phyloP scores from a whole-genome alignment of 192 early-diverging fungal species.

The Coemansia sp. region DNA sequence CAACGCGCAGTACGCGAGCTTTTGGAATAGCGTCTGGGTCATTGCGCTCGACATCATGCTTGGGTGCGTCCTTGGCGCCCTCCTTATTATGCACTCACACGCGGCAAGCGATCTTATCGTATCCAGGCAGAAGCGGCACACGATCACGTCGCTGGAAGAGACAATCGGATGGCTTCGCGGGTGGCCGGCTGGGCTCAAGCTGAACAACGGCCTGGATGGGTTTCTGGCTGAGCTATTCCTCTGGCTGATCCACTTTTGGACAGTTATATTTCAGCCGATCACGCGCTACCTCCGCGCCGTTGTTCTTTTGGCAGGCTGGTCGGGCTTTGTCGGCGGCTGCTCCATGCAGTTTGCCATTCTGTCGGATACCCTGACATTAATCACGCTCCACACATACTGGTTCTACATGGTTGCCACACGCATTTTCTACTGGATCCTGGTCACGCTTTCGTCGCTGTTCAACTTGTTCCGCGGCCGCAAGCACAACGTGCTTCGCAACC shows the following conservation, averaged over 20 bases:
- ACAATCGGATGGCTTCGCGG: constrained; percentile 89
- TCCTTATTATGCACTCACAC: constrained; percentile 64
- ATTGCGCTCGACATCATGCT: constrained; percentile 91
- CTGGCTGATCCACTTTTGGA: constrained; percentile 88
- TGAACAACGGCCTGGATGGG: constrained; percentile 84
- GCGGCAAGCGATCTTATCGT: constrained; percentile 59
- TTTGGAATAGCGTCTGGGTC: constrained; percentile 96
- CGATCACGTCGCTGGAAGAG: constrained; percentile 66
- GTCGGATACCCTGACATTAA: constrained; percentile 79
- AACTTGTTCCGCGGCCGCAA: constrained; percentile 84
- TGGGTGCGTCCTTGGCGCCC: constrained; percentile 74
- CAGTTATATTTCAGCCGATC: constrained; percentile 57
- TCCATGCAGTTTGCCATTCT: constrained; percentile 82
- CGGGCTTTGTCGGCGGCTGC: constrained; percentile 75
- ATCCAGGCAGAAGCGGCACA: constrained; percentile 59
- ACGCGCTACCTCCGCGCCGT: constrained; percentile 58
- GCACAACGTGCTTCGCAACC: constrained; percentile 80
- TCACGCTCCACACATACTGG: constrained; percentile 90
- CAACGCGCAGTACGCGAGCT: constrained; percentile 59
- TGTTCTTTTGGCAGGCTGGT: constrained; percentile 69
- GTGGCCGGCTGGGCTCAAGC: constrained; percentile 93
- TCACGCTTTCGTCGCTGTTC: constrained; percentile 81
- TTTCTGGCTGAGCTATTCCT: constrained; percentile 92
- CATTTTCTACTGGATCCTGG: constrained; percentile 92
- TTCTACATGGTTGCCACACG: constrained; percentile 93